Percentiles rank a stretch among this genome's conserved stretches.
Conservation (phyloP, 768 basidiomycete genomes). For the Mycena haematopus region DNA sequence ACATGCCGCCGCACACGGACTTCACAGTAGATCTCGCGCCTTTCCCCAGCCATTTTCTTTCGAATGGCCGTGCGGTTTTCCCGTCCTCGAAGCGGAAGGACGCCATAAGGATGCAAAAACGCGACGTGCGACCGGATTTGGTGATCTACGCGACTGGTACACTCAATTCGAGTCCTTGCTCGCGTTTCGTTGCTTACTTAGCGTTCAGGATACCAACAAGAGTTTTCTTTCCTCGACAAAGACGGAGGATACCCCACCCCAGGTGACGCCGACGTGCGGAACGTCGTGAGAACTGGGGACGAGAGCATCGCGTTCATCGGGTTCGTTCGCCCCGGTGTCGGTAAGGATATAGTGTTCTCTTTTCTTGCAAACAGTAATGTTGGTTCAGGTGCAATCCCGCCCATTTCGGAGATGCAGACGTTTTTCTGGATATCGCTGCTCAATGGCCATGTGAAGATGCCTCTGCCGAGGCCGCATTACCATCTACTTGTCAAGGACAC, state of each 20-base stretch:
- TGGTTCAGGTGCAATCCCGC: slow-evolving; percentile 55
- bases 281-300: slow-evolving; percentile 50
- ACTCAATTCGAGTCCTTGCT: neutral
- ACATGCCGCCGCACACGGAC: slow-evolving; percentile 49
- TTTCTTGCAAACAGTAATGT: slow-evolving; percentile 26
- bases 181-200: neutral
- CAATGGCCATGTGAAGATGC: slow-evolving; percentile 47
- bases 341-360: slow-evolving; percentile 38
- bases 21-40: slow-evolving; percentile 61
- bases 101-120: slow-evolving; percentile 45
- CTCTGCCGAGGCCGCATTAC: slow-evolving; percentile 55
- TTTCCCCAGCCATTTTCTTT: slow-evolving; percentile 54
- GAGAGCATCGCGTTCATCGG: slow-evolving; percentile 60
- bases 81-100: slow-evolving; percentile 49
- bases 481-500: slow-evolving; percentile 57
- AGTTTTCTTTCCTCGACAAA: slow-evolving; percentile 49
- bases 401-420: slow-evolving; percentile 65
- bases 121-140: slow-evolving; percentile 53
- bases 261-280: slow-evolving; percentile 49
- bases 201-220: slow-evolving; percentile 47
- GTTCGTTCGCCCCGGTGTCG: slow-evolving; percentile 63
- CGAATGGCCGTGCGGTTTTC: slow-evolving; percentile 53
- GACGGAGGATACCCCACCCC: slow-evolving; percentile 47
- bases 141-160: slow-evolving; percentile 51
- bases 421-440: slow-evolving; percentile 63